A percentile compares a stretch with the other conserved stretches of the same genome.
phyloP scores from a whole-genome alignment of 1,139 yeast genomes.

The Suhomyces taliae region DNA sequence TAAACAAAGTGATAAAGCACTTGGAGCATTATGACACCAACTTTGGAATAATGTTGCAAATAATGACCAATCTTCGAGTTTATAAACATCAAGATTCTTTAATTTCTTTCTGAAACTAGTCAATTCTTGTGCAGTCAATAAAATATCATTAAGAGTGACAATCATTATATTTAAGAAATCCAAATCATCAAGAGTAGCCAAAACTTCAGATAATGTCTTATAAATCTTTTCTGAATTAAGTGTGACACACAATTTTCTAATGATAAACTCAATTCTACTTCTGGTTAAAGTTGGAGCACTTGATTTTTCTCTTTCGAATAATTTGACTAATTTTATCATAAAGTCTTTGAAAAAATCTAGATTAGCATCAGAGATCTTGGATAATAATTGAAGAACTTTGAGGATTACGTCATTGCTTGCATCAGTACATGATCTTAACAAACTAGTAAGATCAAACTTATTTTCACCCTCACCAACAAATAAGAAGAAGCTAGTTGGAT shows the following conservation, averaged over 20 bases:
- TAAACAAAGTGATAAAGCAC: constrained; percentile 82
- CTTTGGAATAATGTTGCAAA: constrained; percentile 80
- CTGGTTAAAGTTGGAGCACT: constrained; percentile 37
- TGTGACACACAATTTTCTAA: constrained; percentile 80
- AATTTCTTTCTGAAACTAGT: constrained; percentile 67
- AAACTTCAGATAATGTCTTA: constrained; percentile 74
- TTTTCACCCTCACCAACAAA: constrained; percentile 29
- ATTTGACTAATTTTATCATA: constrained; percentile 65
- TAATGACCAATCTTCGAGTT: constrained; percentile 63
- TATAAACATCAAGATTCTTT: constrained; percentile 45
- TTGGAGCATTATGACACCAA: constrained; percentile 93
- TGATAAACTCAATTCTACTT: constrained; percentile 78
- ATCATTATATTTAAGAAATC: constrained; percentile 80
- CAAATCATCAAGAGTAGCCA: constrained; percentile 55
- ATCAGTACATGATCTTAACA: constrained; percentile 79
- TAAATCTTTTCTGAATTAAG: constrained; percentile 83
- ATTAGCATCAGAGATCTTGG: constrained; percentile 79
- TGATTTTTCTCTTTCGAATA: constrained; percentile 53
- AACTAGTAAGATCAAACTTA: constrained; percentile 63
- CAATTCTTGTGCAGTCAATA: constrained; percentile 87
- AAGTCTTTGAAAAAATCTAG: constrained; percentile 78
- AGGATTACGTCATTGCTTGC: constrained; percentile 84
- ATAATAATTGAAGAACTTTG: constrained; percentile 71
- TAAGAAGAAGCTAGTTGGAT: constrained; percentile 61
- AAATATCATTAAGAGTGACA: constrained; percentile 82